phyloP scores from a whole-genome alignment of 2,329 filamentous ascomycete species.

The Aspergillus unguis region DNA sequence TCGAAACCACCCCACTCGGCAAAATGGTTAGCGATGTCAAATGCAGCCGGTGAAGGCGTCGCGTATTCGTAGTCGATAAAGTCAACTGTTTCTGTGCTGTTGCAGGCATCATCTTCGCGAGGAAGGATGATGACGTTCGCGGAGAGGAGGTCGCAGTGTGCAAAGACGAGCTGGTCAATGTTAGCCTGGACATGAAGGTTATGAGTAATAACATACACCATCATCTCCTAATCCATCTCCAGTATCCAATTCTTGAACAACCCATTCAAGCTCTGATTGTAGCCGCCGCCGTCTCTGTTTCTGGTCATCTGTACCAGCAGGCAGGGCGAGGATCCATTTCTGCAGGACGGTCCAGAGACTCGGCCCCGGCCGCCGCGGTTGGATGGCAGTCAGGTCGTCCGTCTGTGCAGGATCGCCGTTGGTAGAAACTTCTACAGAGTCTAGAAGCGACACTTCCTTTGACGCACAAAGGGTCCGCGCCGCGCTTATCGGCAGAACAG shows the following conservation, averaged over 20 bases:
- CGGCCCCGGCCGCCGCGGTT: conserved; percentile 68
- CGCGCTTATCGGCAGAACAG: conserved; percentile 57
- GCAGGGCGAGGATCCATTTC: conserved; percentile 88
- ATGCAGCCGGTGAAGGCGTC: conserved; percentile 87
- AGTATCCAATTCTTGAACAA: conserved; percentile 69
- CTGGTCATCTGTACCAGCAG: conserved; percentile 67
- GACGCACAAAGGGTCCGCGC: conserved; percentile 30
- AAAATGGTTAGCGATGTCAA: conserved; percentile 97
- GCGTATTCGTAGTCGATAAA: conserved; percentile 99
- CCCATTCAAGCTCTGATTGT: conserved; percentile 68
- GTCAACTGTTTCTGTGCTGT: conserved; percentile 56
- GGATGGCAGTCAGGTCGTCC: conserved; percentile 37
- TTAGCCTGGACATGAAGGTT: not conserved
- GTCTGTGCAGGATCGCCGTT: conserved; percentile 16
- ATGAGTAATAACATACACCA: conserved; percentile 51
- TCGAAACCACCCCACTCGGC: conserved; percentile 98
- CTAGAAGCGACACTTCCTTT: conserved; percentile 19
- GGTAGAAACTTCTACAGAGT: conserved; percentile 20
- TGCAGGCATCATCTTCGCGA: conserved; percentile 37
- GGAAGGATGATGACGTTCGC: conserved; percentile 86
- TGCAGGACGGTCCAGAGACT: conserved; percentile 95
- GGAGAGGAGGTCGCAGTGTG: conserved; percentile 92
- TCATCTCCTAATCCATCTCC: conserved; percentile 72
- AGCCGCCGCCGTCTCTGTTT: conserved; percentile 64
- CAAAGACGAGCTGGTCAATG: conserved; percentile 70